phyloP scores from a whole-genome alignment of 2,329 filamentous ascomycete species.

The Pleurostoma richardsiae region DNA sequence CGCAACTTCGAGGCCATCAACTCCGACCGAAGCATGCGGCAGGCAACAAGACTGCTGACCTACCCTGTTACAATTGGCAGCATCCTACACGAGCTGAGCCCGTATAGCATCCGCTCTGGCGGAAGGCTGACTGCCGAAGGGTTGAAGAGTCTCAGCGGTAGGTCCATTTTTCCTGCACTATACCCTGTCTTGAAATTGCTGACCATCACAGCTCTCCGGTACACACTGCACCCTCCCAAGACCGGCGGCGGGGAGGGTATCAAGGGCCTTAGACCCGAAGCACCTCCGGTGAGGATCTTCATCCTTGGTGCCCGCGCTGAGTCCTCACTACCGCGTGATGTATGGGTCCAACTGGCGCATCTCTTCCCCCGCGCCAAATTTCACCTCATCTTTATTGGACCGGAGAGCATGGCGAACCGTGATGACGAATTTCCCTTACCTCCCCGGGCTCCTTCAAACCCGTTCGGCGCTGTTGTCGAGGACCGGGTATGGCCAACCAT shows the following conservation, averaged over 20 bases:
- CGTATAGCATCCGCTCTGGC: constrained; percentile 73
- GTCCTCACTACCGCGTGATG: constrained; percentile 87
- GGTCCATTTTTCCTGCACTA: constrained; percentile 18
- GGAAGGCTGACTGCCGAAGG: constrained; percentile 81
- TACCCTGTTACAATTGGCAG: constrained; percentile 92
- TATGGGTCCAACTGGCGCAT: constrained; percentile 91
- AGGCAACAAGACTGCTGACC: constrained; percentile 87
- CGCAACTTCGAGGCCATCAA: constrained; percentile 89
- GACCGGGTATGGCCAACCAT: constrained; percentile 81
- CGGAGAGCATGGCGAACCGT: constrained; percentile 91
- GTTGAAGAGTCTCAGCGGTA: constrained; percentile 88
- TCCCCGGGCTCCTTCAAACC: constrained; percentile 76
- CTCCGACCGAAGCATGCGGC: constrained; percentile 82
- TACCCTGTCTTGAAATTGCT: constrained; percentile 6
- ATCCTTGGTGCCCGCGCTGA: constrained; percentile 94
- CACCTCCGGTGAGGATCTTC: constrained; percentile 87
- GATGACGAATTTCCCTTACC: constrained; percentile 91
- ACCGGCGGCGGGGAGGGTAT: constrained; percentile 69
- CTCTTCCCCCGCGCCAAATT: constrained; percentile 90
- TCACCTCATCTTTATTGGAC: constrained; percentile 90
- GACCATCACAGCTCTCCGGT: constrained; percentile 66
- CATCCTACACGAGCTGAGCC: constrained; percentile 88
- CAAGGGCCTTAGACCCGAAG: constrained; percentile 74
- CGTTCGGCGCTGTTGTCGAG: constrained; percentile 91
- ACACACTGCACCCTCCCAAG: constrained; percentile 84